A percentile compares a stretch with the other conserved stretches of the same genome.
Evolutionary conservation across 1,284 basidiomycete species (phyloP).

Genomic region (Trichosporon sp.): DNA sequence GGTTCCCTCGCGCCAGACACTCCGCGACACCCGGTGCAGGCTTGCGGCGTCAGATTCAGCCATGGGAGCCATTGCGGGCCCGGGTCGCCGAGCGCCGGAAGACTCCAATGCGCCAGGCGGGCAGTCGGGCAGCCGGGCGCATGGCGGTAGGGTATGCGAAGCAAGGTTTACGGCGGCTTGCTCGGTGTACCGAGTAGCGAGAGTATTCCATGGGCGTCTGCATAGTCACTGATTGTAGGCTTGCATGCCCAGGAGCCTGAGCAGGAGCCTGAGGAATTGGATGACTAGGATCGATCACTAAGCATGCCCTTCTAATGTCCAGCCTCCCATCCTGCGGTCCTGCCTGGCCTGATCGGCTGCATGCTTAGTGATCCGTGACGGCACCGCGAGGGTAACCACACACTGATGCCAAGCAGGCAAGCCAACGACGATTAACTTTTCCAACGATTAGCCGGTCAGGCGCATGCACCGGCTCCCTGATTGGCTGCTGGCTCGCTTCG

Average conservation of each 20-base stretch:
- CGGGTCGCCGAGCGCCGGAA: background rate
- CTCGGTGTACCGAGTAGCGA: background rate
- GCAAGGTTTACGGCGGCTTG: background rate
- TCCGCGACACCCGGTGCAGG: background rate
- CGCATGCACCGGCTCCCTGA: background rate
- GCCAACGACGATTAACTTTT: background rate
- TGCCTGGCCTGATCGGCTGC: background rate
- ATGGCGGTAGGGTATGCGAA: background rate
- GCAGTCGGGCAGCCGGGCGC: background rate
- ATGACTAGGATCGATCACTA: background rate
- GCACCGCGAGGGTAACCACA: background rate
- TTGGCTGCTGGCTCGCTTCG: background rate
- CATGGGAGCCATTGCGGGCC: background rate
- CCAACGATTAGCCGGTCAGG: background rate
- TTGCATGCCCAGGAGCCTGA: background rate
- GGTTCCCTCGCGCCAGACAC: background rate
- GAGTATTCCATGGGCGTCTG: background rate
- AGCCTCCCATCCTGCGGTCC: background rate
- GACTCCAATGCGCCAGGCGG: background rate
- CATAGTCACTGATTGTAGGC: background rate
- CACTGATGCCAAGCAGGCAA: background rate
- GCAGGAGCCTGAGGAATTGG: background rate
- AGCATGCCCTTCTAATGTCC: background rate
- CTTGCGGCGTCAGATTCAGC: background rate
- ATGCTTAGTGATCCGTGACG: conserved; percentile 1